These are phyloP conservation scores for Alternaria solani DNA, from an alignment of 2,329 filamentous ascomycete genomes.

Conservation along the genomic window DNA sequence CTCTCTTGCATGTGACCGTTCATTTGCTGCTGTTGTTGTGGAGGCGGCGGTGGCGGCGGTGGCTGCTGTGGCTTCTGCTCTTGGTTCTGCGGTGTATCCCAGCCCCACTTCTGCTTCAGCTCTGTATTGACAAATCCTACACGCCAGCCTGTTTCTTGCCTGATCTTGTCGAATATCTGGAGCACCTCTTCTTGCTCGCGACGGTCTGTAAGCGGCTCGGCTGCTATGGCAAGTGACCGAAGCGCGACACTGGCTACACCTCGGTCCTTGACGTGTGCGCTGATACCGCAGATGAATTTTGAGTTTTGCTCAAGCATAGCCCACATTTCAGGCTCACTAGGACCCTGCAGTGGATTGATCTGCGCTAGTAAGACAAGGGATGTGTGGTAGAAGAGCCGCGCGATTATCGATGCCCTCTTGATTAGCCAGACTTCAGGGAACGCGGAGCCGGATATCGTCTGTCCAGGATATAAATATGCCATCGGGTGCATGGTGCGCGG, in stretches of 20 bases:
- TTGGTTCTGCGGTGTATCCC: conserved; percentile 58
- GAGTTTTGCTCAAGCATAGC: conserved; percentile 76
- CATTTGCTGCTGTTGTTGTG: conserved; percentile 29
- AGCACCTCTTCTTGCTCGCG: conserved; percentile 84
- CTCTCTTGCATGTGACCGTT: conserved; percentile 26
- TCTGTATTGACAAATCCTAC: conserved; percentile 75
- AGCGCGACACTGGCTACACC: conserved; percentile 82
- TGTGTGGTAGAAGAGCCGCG: conserved; percentile 88
- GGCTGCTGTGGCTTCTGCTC: conserved; percentile 47
- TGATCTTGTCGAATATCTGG: conserved; percentile 76
- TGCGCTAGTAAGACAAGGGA: conserved; percentile 82
- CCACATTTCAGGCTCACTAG: conserved; percentile 72
- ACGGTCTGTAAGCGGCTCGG: conserved; percentile 72
- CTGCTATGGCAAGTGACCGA: conserved; percentile 79
- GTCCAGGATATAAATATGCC: conserved; percentile 74
- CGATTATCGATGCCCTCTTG: conserved; percentile 81
- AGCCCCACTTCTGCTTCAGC: conserved; percentile 80
- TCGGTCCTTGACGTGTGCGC: conserved; percentile 81
- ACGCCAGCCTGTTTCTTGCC: conserved; percentile 79
- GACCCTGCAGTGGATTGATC: conserved; percentile 73
- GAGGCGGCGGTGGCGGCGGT: conserved; percentile 28
- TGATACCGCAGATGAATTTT: conserved; percentile 87
- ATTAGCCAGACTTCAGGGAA: conserved; percentile 93
- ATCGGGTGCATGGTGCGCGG: conserved; percentile 89
- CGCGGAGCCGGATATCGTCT: conserved; percentile 72